Evolutionary conservation across 2,329 filamentous ascomycete genomes (phyloP).

Genomic region (Aspergillus japonicus): DNA sequence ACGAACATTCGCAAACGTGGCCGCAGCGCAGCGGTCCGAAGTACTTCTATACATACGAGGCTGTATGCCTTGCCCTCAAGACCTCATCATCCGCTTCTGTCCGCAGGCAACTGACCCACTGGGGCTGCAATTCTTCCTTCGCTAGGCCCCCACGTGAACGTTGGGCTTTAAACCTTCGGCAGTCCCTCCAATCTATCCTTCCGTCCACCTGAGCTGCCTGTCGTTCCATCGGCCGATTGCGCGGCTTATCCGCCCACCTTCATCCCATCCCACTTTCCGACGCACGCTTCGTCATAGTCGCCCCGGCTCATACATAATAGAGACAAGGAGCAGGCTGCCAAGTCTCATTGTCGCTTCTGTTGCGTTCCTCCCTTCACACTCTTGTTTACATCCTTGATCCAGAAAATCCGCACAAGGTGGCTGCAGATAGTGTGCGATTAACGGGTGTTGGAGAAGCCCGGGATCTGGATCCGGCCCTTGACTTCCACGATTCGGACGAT

Average conservation of each 20-base stretch:
- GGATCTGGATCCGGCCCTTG: conserved; percentile 37
- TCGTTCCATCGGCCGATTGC: not conserved
- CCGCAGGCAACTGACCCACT: conserved; percentile 1
- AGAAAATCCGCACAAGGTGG: conserved; percentile 28
- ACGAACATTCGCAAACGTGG: conserved; percentile 13
- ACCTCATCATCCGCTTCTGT: conserved; percentile 1
- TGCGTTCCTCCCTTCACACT: not conserved
- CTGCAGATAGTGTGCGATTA: conserved; percentile 30
- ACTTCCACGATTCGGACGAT: conserved; percentile 43
- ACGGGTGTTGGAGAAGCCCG: conserved; percentile 22
- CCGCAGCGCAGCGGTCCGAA: conserved; percentile 8
- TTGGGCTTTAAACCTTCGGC: not conserved
- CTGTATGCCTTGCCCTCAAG: conserved; percentile 2
- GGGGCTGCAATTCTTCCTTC: not conserved
- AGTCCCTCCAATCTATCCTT: not conserved
- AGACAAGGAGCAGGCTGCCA: not conserved
- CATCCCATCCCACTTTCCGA: not conserved
- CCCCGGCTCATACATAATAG: not conserved
- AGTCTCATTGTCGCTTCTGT: not conserved
- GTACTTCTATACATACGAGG: not conserved
- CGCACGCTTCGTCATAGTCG: not conserved
- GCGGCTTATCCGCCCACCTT: not conserved
- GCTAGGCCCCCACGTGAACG: not conserved
- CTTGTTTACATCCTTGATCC: not conserved
- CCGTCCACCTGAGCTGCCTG: not conserved